phyloP scores from a whole-genome alignment of 108 stramenopile genomes.

The Skeletonema costatum region DNA sequence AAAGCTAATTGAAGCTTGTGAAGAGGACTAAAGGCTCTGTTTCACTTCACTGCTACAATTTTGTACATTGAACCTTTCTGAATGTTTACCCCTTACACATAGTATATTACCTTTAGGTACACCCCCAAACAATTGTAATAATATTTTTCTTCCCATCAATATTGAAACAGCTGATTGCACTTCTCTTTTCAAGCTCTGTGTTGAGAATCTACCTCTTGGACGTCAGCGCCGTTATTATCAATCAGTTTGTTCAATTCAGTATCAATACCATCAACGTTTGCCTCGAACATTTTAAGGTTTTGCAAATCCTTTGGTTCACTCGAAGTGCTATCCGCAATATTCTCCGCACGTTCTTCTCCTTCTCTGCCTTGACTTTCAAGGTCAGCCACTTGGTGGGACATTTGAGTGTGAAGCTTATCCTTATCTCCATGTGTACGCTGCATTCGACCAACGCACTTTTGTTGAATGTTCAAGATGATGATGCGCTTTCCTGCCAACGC shows the following conservation, averaged over 20 bases:
- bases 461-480: slow-evolving; percentile 29
- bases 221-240: not conserved
- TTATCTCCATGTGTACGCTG: slow-evolving; percentile 51
- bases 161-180: not conserved
- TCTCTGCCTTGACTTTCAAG: slow-evolving; percentile 1
- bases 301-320: not conserved
- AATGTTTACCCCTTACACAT: not conserved
- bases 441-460: slow-evolving; percentile 40
- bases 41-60: not conserved
- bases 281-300: slow-evolving; percentile 11
- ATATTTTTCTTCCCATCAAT: not conserved
- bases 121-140: no score
- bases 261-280: slow-evolving; percentile 4
- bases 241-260: not conserved
- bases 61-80: not conserved
- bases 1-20: slow-evolving; percentile 1
- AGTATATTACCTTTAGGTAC: no score
- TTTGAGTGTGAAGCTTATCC: slow-evolving; percentile 30
- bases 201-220: not conserved
- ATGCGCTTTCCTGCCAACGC: slow-evolving; percentile 44
- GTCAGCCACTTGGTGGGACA: slow-evolving; percentile 5
- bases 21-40: not conserved
- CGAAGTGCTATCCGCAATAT: not conserved
- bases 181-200: not conserved
- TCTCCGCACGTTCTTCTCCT: not conserved